Percentiles rank a stretch among this genome's conserved stretches.
phyloP scores from a whole-genome alignment of 1,284 basidiomycete species.

The Fomitopsis betulina region DNA sequence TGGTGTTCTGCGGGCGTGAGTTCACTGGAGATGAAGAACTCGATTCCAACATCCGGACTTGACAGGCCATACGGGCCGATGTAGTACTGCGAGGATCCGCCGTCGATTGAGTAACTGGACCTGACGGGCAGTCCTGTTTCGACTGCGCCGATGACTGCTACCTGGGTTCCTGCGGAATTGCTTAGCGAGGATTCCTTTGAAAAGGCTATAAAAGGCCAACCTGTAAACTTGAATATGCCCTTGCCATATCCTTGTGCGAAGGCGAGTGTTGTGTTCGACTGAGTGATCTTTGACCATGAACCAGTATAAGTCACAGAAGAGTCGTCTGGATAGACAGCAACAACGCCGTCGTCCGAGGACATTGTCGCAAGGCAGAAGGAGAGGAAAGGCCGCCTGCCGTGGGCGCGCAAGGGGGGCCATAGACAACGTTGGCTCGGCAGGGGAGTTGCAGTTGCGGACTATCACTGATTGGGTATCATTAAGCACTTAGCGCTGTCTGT shows the following conservation, averaged over 20 bases:
- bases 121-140: not conserved
- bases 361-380: not conserved
- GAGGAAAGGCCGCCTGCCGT: not conserved
- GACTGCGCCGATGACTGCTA: not conserved
- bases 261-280: not conserved
- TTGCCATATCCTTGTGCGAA: not conserved
- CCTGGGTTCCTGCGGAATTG: not conserved
- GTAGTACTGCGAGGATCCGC: not conserved
- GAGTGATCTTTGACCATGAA: not conserved
- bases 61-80: not conserved
- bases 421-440: not conserved
- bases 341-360: not conserved
- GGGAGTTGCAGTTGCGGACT: not conserved
- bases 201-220: not conserved
- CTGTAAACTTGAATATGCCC: not conserved
- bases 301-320: not conserved
- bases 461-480: too few species aligned
- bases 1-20: slow-evolving; percentile 3
- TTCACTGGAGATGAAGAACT: slow-evolving; percentile 8
- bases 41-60: not conserved
- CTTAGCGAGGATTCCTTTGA: not conserved
- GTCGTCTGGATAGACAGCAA: not conserved
- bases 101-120: slow-evolving; percentile 2
- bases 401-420: not conserved
- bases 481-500: too few species aligned